These are phyloP conservation scores for Westerdykella ornata DNA, from an alignment of 2,329 filamentous ascomycete species.

Conservation along the genomic window DNA sequence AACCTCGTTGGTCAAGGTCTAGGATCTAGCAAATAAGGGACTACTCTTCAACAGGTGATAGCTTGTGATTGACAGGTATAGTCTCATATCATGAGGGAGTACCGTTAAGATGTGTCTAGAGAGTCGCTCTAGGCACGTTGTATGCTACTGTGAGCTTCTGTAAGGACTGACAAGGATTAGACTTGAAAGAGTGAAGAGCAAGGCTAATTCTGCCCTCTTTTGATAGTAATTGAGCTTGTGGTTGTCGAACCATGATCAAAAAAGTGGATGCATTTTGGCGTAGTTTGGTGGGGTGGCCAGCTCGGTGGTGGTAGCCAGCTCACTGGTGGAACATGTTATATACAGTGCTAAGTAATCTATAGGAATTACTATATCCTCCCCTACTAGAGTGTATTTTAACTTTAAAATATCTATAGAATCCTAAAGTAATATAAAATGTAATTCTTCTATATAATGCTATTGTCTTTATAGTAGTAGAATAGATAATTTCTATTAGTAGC, in stretches of 20 bases:
- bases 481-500: too few relatives aligned
- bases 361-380: too few relatives aligned
- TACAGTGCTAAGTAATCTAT: too few relatives aligned
- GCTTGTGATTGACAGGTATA: too few relatives aligned
- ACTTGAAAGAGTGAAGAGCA: background rate
- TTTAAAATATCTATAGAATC: too few relatives aligned
- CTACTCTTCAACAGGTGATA: conserved; percentile 1
- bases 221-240: conserved; percentile 1
- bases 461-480: too few relatives aligned
- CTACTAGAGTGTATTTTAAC: too few relatives aligned
- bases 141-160: background rate
- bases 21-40: conserved; percentile 1
- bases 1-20: conserved; percentile 1
- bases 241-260: background rate
- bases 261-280: background rate
- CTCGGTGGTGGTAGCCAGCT: too few relatives aligned
- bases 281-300: too few relatives aligned
- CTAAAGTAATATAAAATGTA: too few relatives aligned
- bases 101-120: background rate
- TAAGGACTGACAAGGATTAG: conserved; percentile 1
- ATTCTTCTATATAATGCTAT: too few relatives aligned
- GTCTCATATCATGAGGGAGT: background rate
- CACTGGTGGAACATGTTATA: too few relatives aligned
- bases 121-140: background rate
- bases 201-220: conserved; percentile 1